Percentiles rank a stretch among this genome's conserved stretches.
These are phyloP conservation scores for Zygoascus sp. DNA, from an alignment of 1,139 yeast species.

Conservation along the genomic window DNA sequence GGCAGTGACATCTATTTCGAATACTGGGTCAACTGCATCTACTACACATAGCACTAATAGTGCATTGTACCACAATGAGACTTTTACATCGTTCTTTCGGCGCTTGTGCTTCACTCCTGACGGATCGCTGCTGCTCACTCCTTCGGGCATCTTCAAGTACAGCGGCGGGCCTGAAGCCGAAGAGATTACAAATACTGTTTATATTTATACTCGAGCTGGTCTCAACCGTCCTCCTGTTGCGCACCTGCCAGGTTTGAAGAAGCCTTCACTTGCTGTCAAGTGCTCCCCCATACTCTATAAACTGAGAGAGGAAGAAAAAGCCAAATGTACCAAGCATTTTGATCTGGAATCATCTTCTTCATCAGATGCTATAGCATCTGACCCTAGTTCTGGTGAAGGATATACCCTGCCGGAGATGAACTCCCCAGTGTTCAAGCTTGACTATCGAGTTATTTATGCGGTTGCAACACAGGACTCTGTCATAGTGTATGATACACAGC, in stretches of 20 bases:
- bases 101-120: constrained; percentile 84
- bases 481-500: constrained; percentile 73
- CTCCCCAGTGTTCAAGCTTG: constrained; percentile 46
- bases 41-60: constrained; percentile 2
- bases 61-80: constrained; percentile 70
- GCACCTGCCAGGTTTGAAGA: constrained; percentile 70
- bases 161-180: constrained; percentile 25
- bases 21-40: constrained; percentile 12
- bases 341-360: constrained; percentile 8
- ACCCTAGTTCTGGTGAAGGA: background rate
- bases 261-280: constrained; percentile 77
- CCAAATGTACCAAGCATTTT: constrained; percentile 5
- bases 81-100: constrained; percentile 84
- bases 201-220: constrained; percentile 67
- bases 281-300: constrained; percentile 68
- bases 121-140: constrained; percentile 73
- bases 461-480: constrained; percentile 92
- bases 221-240: constrained; percentile 66
- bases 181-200: constrained; percentile 62
- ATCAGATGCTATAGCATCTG: background rate
- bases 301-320: constrained; percentile 27
- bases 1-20: background rate
- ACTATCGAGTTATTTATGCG: constrained; percentile 82
- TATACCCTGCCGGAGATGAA: constrained; percentile 8
- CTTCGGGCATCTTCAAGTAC: constrained; percentile 66